Base-by-base conservation (phyloP, 441 rosid species). In the Pelargonium cotyledonis region DNA sequence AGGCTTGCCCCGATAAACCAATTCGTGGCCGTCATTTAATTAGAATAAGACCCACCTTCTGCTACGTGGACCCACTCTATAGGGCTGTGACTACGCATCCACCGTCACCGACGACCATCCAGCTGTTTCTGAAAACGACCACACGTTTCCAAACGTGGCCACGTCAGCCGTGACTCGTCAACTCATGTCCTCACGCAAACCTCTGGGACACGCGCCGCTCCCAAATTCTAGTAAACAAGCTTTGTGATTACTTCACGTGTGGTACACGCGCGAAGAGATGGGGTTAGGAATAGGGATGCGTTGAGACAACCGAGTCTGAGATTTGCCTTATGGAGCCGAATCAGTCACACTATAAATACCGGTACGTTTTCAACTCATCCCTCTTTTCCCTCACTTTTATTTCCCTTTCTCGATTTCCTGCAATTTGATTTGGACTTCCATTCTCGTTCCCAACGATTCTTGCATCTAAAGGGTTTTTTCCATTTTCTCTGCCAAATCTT, bases 121-220 rank as follows among this genome's bases (percentile, higher is more conserved):
- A 75, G 79, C 86, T 83, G 88, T 75, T 70, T 66, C 72, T 31
- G 89, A 87, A 73, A 82, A 80, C 73, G 86, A 87, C 86, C 66
- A 76, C 79, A 79, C 86, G 71, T 65, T 15, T 58, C 29, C 19
- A 18, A 78, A 76, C 82, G 74, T 72, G 80, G 81, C 87, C 93
- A 80, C 85, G 80, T 89, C 86, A 77, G 78, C 64, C 14, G 65
- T 61, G 19, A 78, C 79, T 74, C 81, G 49, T 44, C 12, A 12
- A 44, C 49, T 44, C 49, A 12, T 2, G 49, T 44, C 49, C 12
- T 11, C 15, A 15, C 2, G 12, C 3, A 47, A 47, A 47, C 55
- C 15, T 3, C 55, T 9, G 15, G 4, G 15, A 15, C 55, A 49
- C 57, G 57, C 57, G 57, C 57, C 57, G 57, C 57, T 2, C 5